phyloP scores from a whole-genome alignment of 306 rosid genomes.

The Vigna mungo region DNA sequence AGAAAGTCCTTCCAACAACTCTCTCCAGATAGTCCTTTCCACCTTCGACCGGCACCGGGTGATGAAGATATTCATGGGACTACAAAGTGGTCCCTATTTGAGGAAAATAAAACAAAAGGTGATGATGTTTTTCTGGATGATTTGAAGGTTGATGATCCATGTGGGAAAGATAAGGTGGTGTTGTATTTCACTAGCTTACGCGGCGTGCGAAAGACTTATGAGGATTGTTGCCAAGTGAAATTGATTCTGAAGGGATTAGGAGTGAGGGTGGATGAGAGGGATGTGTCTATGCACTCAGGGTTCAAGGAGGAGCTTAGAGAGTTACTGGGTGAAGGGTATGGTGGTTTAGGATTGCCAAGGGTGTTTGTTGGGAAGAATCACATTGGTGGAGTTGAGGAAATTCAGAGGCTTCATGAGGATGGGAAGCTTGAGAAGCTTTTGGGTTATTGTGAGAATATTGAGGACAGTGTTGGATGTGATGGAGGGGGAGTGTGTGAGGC shows the following conservation, averaged over 20 bases:
- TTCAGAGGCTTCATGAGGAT: slow-evolving; percentile 76
- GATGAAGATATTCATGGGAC: slow-evolving; percentile 35
- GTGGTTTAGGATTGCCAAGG: slow-evolving; percentile 63
- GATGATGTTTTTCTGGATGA: slow-evolving; percentile 22
- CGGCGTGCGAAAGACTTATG: slow-evolving; percentile 91
- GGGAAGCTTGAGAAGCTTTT: slow-evolving; percentile 83
- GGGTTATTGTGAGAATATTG: slow-evolving; percentile 61
- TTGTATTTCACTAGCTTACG: slow-evolving; percentile 84
- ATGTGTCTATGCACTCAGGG: slow-evolving; percentile 93
- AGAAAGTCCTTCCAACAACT: slow-evolving; percentile 57
- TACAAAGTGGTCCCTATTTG: slow-evolving; percentile 13
- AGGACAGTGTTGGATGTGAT: slow-evolving; percentile 42
- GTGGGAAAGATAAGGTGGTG: slow-evolving; percentile 58
- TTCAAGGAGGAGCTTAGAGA: slow-evolving; percentile 87
- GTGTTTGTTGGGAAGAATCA: slow-evolving; percentile 69
- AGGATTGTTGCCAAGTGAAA: slow-evolving; percentile 87
- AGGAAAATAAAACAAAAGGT: slow-evolving; percentile 29
- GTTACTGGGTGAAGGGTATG: slow-evolving; percentile 51
- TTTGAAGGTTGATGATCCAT: slow-evolving; percentile 17
- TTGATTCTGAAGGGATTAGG: slow-evolving; percentile 73
- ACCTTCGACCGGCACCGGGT: slow-evolving; percentile 6
- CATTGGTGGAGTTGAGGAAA: slow-evolving; percentile 91
- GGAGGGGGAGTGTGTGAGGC: slow-evolving; percentile 69
- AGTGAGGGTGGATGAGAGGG: slow-evolving; percentile 79
- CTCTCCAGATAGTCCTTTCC: slow-evolving; percentile 50